Evolutionary conservation across 768 basidiomycete species (phyloP), one percentile per base, ranked within the genome.

Genomic region (Hygrocybe coccinea): DNA sequence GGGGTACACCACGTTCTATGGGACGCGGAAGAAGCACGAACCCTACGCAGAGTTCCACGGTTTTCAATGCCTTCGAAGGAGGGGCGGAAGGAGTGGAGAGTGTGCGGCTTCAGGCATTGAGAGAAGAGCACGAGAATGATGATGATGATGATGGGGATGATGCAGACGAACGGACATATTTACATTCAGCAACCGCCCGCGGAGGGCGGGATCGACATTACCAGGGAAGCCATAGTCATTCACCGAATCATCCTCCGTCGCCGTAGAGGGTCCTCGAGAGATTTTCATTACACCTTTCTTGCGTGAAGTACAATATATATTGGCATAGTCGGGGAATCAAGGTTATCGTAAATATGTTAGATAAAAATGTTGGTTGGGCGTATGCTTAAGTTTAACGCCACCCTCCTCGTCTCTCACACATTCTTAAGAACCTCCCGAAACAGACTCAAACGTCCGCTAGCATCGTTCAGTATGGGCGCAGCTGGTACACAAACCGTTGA

Each of bases 11-110:
- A 15, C 64, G 71, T 19, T 53, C 75, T 39, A 67, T 68, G 6
- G 70, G 75, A 17, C 89, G 91, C 62, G 83, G 82, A 8, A 81
- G 89, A 34, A 77, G 83, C 60, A 71, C 86, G 11, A 87, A 86
- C 61, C 82, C 85, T 22, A 74, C 80, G 2, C 86, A 88, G 64
- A 76, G 78, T 38, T 71, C 77, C 6, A 84, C 84, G 14, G 72
- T 95, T 22, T 94, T 92, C 71, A 84, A 79, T 66, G 79, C 90
- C 11, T 92, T 88, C 62, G 89, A 86, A 54, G 75, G 75, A 24
- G 79, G 77, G 24, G 69, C 61, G 14, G 62, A 51, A 24, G 59
- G 38, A 33, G 59, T 15, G 55, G 63, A 64, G 74, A 79, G 49
- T 54, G 74, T 87, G 41, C 84, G 84, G 11, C 64, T 95, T 46